Evolutionary conservation across 345 rosid genomes (phyloP).

Genomic region (Moricandia arvensis): DNA sequence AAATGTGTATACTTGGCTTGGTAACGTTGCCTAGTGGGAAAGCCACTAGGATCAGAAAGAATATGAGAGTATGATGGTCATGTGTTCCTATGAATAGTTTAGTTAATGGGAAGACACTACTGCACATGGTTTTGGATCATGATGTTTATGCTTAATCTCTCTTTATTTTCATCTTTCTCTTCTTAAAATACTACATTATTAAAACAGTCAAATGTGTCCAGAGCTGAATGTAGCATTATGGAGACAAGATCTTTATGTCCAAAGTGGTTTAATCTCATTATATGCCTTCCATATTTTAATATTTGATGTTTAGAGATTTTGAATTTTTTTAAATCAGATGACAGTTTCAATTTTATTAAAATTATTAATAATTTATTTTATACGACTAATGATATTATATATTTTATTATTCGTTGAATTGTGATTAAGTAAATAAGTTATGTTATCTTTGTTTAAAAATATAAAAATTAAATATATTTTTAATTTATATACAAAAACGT

Average conservation of each 20-base stretch:
- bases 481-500: no score
- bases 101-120: conserved; percentile 34
- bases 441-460: no score
- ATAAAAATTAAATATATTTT: no score
- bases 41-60: conserved; percentile 59
- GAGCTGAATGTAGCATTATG: conserved; percentile 38
- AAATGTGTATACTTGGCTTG: conserved; percentile 12
- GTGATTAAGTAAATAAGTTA: no score
- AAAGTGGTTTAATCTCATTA: conserved; percentile 34
- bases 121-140: conserved; percentile 34
- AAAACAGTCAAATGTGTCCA: conserved; percentile 25
- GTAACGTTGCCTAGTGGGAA: conserved; percentile 41
- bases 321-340: no score
- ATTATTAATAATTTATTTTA: no score
- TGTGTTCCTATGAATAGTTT: conserved; percentile 24
- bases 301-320: no score
- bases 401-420: no score
- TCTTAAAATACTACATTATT: not conserved
- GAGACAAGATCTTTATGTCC: conserved; percentile 35
- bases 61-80: conserved; percentile 68
- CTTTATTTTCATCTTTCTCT: not conserved
- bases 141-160: not conserved
- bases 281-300: no score
- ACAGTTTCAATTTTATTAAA: no score
- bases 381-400: no score